Evolutionary conservation across 257 asterid genomes (phyloP), one percentile per base, ranked within the genome.

Genomic region (Hygrophila difformis): DNA sequence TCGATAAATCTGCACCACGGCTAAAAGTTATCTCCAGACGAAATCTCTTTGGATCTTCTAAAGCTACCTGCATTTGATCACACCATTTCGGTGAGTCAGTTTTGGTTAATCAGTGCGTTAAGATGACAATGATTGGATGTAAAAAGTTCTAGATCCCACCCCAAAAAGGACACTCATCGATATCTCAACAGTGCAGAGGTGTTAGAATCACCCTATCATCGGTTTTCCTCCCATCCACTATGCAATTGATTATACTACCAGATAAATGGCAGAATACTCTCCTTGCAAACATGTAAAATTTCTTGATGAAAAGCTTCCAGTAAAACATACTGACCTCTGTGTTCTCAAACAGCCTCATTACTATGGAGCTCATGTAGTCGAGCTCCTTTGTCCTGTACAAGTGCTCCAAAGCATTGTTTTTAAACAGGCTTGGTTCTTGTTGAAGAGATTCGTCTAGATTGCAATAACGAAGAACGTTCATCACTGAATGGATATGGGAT

Each of bases 401-500:
- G 57, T 94, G 94, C 48, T 86, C 94, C 81, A 91, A 63, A 34
- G 81, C 98, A 65, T 64, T 77, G 58, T 91, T 84, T 44, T 81
- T 77, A 57, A 91, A 92, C 59, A 91, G 93, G 77, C 96, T 72
- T 31, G 70, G 77, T 68, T 91, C 98, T 61, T 75, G 93, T 65
- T 73, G 86, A 68, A 75, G 87, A 57, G 98, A 77, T 66, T 91
- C 98, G 63, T 91, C 98, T 78, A 91, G 73, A 58, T 91, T 75
- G 76, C 98, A 86, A 50, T 91, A 91, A 26, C 98, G 98, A 64
- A 91, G 93, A 63, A 91, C 98, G 65, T 91, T 91, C 91, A 91
- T 82, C 70, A 91, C 47, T 20, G 98, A 91, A 71, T 91, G 98
- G 48, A 91, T 91, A 57, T 91, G 98, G 14, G 98, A 91, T 66